Base-by-base conservation (phyloP, 1,139 yeast species). In the Kluyveromyces sp. region DNA sequence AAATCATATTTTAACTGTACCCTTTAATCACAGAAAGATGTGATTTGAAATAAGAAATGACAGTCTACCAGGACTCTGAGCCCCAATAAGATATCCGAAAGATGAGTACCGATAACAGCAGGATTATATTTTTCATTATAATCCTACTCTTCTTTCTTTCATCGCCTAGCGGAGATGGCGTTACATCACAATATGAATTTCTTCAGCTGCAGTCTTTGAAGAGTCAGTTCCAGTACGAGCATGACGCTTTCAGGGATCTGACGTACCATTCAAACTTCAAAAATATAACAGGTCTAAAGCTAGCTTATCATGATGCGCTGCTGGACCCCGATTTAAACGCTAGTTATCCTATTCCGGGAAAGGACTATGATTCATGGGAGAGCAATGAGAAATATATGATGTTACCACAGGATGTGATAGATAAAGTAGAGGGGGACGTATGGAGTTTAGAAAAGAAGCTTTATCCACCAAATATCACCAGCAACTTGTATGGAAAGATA, bases 271-370 rank as follows among this genome's bases (percentile, higher is more conserved):
- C 63, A 3, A 87, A 87, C 7, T 82, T 81, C 58, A 84, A 83
- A 0, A 82, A 84, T 54, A 61, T 86, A 9, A 83, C 94, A 0
- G 95, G 95, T 7, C 75, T 81, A 49, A 71, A 69, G 56, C 63
- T 79, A 46, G 78, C 83, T 40, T 84, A 81, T 53, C 64, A 67
- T 8, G 92, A 83, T 58, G 71, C 69, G 29, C 15, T 70, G 3
- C 55, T 64, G 3, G 74, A 74, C 9, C 66, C 70, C 43, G 66
- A 69, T 33, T 63, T 57, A 0, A 66, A 66, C 45, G 70, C 73
- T 43, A 69, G 78, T 0, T 82, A 82, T 76, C 88, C 88, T 1
- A 58, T 80, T 22, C 78, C 72, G 25, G 64, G 66, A 29, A 61
- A 67, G 28, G 62, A 66, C 7, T 66, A 70, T 36, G 54, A 64